phyloP scores from a whole-genome alignment of 495 filamentous ascomycete genomes.

The Durotheca rogersii region DNA sequence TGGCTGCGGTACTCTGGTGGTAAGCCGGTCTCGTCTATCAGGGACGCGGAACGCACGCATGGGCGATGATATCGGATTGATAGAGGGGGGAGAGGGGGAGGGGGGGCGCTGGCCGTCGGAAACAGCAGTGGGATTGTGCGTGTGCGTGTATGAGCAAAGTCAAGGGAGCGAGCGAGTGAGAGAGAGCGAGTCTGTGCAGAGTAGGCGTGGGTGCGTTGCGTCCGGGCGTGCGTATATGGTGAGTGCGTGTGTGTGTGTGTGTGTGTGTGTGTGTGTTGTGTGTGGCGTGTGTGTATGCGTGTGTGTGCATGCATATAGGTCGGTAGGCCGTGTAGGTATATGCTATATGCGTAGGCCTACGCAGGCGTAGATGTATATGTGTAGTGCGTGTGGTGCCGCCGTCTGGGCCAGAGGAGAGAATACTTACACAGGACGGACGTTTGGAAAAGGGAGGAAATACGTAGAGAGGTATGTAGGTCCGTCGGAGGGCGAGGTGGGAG shows the following conservation, averaged over 20 bases:
- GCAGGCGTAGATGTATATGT: no score
- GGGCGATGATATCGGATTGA: slow-evolving; percentile 14
- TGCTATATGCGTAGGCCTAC: no score
- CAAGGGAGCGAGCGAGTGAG: no score
- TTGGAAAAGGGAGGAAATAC: slow-evolving; percentile 28
- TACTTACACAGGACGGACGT: slow-evolving; percentile 25
- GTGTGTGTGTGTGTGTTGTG: background rate
- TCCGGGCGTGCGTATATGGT: background rate
- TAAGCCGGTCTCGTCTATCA: slow-evolving; percentile 9
- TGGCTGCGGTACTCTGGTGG: background rate
- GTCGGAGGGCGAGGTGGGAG: background rate
- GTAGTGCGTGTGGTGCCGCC: no score
- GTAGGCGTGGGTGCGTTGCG: background rate
- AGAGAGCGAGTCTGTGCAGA: no score
- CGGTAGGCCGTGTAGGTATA: no score
- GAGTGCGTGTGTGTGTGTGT: background rate
- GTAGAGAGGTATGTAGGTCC: slow-evolving; percentile 17
- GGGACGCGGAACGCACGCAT: slow-evolving; percentile 3
- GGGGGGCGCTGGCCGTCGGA: background rate
- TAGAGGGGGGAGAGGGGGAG: no score
- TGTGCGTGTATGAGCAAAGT: background rate
- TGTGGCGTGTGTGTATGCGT: no score
- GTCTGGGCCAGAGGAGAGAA: background rate
- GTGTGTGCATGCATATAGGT: no score
- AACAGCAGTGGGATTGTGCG: background rate